These are phyloP conservation scores for Colletotrichum simmondsii DNA, from an alignment of 2,329 filamentous ascomycete genomes.

Conservation along the genomic window DNA sequence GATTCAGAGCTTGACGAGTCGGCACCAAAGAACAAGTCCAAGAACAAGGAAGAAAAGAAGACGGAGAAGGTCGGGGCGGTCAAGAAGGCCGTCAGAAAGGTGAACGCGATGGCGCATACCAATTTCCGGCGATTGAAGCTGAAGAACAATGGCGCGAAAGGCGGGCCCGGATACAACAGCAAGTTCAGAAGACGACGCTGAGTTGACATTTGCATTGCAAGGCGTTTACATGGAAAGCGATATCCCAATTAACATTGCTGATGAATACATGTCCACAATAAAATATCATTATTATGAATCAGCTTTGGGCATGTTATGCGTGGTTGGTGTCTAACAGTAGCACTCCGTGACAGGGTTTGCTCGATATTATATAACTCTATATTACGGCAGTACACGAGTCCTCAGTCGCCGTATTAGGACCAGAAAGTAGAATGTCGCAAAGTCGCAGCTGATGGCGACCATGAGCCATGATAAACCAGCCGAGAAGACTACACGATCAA, in stretches of 20 bases:
- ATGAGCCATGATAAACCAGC: conserved; percentile 28
- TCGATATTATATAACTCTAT: not conserved
- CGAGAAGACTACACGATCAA: conserved; percentile 27
- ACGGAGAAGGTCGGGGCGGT: conserved; percentile 55
- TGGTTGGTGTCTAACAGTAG: not conserved
- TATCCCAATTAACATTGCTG: not conserved
- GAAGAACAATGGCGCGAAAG: conserved; percentile 70
- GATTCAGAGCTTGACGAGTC: conserved; percentile 46
- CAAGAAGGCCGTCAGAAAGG: conserved; percentile 67
- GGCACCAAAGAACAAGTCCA: conserved; percentile 37
- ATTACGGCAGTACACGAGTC: not conserved
- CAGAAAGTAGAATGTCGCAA: conserved; percentile 29
- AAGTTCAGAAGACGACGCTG: conserved; percentile 64
- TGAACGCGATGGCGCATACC: conserved; percentile 71
- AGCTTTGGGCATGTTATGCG: not conserved
- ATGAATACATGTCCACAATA: conserved; percentile 25
- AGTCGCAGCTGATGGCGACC: conserved; percentile 33
- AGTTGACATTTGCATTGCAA: conserved; percentile 22
- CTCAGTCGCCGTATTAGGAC: not conserved
- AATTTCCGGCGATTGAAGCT: conserved; percentile 76
- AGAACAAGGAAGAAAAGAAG: conserved; percentile 39
- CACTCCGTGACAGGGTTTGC: not conserved
- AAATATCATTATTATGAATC: conserved; percentile 6
- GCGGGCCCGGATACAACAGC: conserved; percentile 66
- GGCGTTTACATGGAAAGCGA: conserved; percentile 22